Conservation (phyloP, 164 flowering plant genomes). For the Paratinospora sagittata region DNA sequence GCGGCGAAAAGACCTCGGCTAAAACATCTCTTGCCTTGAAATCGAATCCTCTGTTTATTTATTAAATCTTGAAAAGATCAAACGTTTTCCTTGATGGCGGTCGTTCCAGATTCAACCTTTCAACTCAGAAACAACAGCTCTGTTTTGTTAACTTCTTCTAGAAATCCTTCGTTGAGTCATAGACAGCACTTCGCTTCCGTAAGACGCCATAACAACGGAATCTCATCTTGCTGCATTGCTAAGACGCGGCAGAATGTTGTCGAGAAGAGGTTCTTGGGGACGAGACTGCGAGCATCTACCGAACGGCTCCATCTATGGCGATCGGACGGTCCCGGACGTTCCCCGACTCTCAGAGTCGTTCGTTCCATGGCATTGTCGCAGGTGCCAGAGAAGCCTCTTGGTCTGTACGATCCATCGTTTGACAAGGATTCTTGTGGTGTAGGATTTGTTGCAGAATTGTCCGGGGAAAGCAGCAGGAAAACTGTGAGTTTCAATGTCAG, state of each 20-base stretch:
- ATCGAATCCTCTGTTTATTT: background rate
- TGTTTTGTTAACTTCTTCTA: slow-evolving; percentile 15
- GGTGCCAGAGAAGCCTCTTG: slow-evolving; percentile 92
- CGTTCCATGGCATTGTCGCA: slow-evolving; percentile 53
- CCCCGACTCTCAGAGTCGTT: slow-evolving; percentile 50
- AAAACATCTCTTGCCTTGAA: background rate
- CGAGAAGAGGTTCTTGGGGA: slow-evolving; percentile 45
- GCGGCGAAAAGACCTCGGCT: background rate
- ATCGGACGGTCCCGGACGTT: slow-evolving; percentile 61
- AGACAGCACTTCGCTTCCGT: slow-evolving; percentile 26
- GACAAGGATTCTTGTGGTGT: slow-evolving; percentile 99
- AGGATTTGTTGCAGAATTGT: slow-evolving; percentile 92
- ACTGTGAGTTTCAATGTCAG: slow-evolving; percentile 41
- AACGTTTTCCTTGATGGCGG: slow-evolving; percentile 30
- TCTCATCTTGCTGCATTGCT: slow-evolving; percentile 19
- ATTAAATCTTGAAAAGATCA: background rate
- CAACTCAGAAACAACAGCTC: slow-evolving; percentile 23
- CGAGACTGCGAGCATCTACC: slow-evolving; percentile 29
- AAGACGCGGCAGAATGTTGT: slow-evolving; percentile 14
- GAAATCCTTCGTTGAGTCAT: slow-evolving; percentile 12
- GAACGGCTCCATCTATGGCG: slow-evolving; percentile 55
- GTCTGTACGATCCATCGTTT: slow-evolving; percentile 76
- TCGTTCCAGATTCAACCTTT: slow-evolving; percentile 29
- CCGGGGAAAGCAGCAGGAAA: slow-evolving; percentile 80
- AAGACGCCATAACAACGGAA: slow-evolving; percentile 15